These are phyloP conservation scores for Daldinia caldariorum DNA, from an alignment of 495 filamentous ascomycete species.

Conservation along the genomic window DNA sequence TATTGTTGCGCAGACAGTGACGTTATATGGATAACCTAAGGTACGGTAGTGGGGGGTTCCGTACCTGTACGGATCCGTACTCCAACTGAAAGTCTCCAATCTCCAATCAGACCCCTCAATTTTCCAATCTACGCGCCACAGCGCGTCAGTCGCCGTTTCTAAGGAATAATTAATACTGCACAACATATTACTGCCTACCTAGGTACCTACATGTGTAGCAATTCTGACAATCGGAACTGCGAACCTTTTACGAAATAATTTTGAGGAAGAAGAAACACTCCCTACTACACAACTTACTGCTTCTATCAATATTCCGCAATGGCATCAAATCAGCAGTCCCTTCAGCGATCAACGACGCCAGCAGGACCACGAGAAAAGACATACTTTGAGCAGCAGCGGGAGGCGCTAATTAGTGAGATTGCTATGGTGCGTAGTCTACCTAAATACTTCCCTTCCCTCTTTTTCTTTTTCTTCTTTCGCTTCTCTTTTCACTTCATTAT, in stretches of 20 bases:
- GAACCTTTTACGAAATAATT: too few species aligned
- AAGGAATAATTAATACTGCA: not conserved
- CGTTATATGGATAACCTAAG: too few species aligned
- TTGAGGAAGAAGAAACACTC: too few species aligned
- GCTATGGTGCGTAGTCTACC: conserved; percentile 66
- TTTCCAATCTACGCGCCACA: not conserved
- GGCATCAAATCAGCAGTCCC: conserved; percentile 41
- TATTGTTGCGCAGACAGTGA: too few species aligned
- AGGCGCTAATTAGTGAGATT: conserved; percentile 79
- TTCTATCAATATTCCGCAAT: conserved; percentile 31
- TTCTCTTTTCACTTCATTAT: too few species aligned
- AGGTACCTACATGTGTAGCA: too few species aligned
- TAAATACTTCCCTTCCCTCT: conserved; percentile 5
- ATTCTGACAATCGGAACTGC: too few species aligned
- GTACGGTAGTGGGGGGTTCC: too few species aligned
- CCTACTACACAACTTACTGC: too few species aligned
- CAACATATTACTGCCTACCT: not conserved
- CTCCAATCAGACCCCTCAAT: not conserved
- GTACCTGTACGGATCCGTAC: not conserved
- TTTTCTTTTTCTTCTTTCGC: too few species aligned
- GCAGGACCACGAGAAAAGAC: conserved; percentile 53
- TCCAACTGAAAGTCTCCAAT: not conserved
- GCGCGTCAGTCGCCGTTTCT: not conserved
- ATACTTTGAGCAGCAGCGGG: conserved; percentile 84
- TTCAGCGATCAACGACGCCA: conserved; percentile 46